Evolutionary conservation across 2,329 filamentous ascomycete genomes (phyloP).

Genomic region (Clarireedia homoeocarpa): DNA sequence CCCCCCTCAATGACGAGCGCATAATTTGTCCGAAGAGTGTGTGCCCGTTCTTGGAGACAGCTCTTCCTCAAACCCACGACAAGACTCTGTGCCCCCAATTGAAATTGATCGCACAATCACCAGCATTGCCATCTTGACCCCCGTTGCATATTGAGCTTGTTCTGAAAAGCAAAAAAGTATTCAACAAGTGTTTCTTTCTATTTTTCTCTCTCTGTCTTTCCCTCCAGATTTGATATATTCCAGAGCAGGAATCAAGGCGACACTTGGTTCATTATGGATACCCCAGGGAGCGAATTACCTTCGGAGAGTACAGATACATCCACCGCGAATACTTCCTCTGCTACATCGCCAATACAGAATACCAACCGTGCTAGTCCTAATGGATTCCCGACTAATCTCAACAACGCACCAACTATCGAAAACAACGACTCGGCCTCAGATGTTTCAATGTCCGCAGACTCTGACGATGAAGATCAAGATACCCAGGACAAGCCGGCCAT

Average conservation of each 20-base stretch:
- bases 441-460: constrained; percentile 31
- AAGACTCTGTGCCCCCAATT: not conserved
- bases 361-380: constrained; percentile 8
- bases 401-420: constrained; percentile 13
- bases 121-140: constrained; percentile 14
- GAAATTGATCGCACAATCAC: constrained; percentile 7
- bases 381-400: constrained; percentile 7
- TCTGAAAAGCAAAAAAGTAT: constrained; percentile 18
- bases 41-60: not conserved
- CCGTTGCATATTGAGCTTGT: constrained; percentile 21
- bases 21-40: not conserved
- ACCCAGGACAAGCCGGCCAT: constrained; percentile 1
- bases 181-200: constrained; percentile 19
- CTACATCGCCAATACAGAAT: constrained; percentile 12
- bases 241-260: constrained; percentile 1
- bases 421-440: constrained; percentile 29
- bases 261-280: constrained; percentile 20
- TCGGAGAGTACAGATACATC: constrained; percentile 26
- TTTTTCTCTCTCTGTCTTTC: constrained; percentile 18
- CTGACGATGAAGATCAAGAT: constrained; percentile 26
- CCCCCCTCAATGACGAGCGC: not conserved
- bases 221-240: constrained; percentile 8
- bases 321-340: constrained; percentile 18
- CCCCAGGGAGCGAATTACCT: constrained; percentile 19
- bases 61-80: not conserved